A percentile compares a stretch with the other conserved stretches of the same genome.
Conservation (phyloP, 2,329 filamentous ascomycete genomes). For the Phialophora expanda region DNA sequence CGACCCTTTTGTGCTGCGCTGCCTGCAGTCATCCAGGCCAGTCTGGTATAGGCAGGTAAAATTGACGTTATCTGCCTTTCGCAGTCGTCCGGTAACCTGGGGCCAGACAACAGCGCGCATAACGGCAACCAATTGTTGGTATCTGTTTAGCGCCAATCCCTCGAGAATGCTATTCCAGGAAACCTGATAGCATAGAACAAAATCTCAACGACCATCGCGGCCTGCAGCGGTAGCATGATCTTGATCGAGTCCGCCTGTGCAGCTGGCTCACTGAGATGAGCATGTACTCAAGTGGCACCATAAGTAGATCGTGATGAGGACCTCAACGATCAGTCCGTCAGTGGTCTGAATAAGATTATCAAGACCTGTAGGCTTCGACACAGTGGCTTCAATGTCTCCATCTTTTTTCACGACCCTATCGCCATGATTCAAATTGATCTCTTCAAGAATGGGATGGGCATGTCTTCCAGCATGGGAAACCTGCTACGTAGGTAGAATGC, state of each 20-base stretch:
- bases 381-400: background rate
- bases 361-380: background rate
- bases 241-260: background rate
- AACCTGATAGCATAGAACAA: background rate
- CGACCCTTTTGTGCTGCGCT: background rate
- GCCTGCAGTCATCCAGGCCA: background rate
- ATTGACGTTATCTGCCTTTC: background rate
- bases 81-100: background rate
- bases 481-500: background rate
- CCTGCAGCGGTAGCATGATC: background rate
- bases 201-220: background rate
- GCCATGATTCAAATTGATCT: background rate
- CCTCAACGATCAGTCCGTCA: background rate
- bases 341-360: background rate
- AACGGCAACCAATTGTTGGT: background rate
- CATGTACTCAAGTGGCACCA: background rate
- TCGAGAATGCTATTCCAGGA: background rate
- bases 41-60: background rate
- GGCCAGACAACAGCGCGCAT: background rate
- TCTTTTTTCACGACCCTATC: background rate
- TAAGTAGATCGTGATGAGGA: background rate
- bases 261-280: background rate
- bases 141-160: background rate
- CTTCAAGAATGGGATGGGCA: background rate
- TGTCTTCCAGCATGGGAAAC: background rate